Evolutionary conservation across 2,329 filamentous ascomycete species (phyloP), one percentile per base, ranked within the genome.

Genomic region (Hymenoscyphus infarciens): DNA sequence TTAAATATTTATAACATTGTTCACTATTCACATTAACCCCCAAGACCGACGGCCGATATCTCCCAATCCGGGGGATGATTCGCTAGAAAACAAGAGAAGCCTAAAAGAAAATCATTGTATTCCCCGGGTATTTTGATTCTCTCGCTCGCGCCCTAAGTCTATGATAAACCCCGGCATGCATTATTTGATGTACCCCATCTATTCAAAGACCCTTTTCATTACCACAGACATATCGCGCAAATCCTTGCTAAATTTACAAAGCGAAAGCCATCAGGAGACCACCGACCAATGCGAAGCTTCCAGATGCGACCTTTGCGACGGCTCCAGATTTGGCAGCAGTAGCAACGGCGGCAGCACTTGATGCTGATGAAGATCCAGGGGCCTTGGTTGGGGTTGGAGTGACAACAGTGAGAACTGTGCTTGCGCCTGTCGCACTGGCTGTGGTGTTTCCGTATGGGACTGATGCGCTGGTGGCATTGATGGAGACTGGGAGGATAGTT

Each of bases 351-450:
- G 60, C 3, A 3, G 38, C 27, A 6, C 53, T 29, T 22, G 45
- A 45, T n/a, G 63, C 54, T 4, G 55, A 49, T 25, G 54, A 56
- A 6, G 62, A 55, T 22, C 56, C n/a, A 6, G 59, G 45, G 27
- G 25, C 39, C 10, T 13, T 22, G 45, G 45, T 49, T 49, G 45
- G 45, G 38, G 62, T 64, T 57, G 57, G 39, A 45, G 49, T 58
- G 7, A 35, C 33, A 31, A 45, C 56, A 19, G 45, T 60, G 42
- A 53, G 29, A 25, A 56, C 31, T 13, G 59, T 49, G 19, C 75
- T 75, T 10, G 78, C 77, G 3, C 81, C 81, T 68, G 80, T 79
- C 16, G 82, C 79, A 72, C 81, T 81, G 31, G 59, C 22, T 15
- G 22, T 22, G 39, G 16, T 59, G 25, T 49, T 64, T n/a, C 27